phyloP scores from a whole-genome alignment of 2,329 filamentous ascomycete species.

The Tolypocladium amazonense region DNA sequence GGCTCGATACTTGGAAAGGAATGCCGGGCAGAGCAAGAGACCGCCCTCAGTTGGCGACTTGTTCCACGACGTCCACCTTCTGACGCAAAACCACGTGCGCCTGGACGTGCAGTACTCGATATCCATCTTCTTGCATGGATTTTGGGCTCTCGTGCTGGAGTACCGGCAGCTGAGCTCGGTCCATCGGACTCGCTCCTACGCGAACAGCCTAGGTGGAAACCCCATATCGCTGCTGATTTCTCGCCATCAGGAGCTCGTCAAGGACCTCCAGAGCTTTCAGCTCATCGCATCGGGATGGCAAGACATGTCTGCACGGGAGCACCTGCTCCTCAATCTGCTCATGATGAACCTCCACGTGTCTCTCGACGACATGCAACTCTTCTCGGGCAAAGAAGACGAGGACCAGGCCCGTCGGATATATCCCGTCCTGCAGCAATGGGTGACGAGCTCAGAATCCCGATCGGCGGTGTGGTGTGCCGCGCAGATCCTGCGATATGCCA shows the following conservation, averaged over 20 bases:
- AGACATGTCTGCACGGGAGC: conserved; percentile 34
- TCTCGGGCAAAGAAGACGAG: conserved; percentile 56
- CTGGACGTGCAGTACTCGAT: conserved; percentile 47
- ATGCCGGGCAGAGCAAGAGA: conserved; percentile 25
- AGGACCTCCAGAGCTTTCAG: conserved; percentile 40
- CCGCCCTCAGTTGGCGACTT: conserved; percentile 44
- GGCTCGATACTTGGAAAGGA: conserved; percentile 37
- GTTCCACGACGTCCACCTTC: conserved; percentile 43
- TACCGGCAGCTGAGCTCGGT: conserved; percentile 50
- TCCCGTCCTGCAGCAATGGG: conserved; percentile 48
- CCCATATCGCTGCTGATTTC: conserved; percentile 38
- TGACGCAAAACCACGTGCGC: conserved; percentile 34
- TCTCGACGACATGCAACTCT: conserved; percentile 54
- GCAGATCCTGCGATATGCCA: conserved; percentile 52
- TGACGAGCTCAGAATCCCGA: conserved; percentile 40
- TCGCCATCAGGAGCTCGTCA: conserved; percentile 52
- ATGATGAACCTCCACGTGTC: conserved; percentile 55
- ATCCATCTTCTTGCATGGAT: conserved; percentile 52
- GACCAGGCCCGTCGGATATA: conserved; percentile 53
- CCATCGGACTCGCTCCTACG: conserved; percentile 35
- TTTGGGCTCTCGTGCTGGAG: conserved; percentile 57
- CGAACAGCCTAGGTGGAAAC: conserved; percentile 25
- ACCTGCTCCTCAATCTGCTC: conserved; percentile 40
- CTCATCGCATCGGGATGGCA: conserved; percentile 29
- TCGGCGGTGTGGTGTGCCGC: conserved; percentile 58